phyloP scores from a whole-genome alignment of 345 rosid genomes.

The Luvunga scandens region DNA sequence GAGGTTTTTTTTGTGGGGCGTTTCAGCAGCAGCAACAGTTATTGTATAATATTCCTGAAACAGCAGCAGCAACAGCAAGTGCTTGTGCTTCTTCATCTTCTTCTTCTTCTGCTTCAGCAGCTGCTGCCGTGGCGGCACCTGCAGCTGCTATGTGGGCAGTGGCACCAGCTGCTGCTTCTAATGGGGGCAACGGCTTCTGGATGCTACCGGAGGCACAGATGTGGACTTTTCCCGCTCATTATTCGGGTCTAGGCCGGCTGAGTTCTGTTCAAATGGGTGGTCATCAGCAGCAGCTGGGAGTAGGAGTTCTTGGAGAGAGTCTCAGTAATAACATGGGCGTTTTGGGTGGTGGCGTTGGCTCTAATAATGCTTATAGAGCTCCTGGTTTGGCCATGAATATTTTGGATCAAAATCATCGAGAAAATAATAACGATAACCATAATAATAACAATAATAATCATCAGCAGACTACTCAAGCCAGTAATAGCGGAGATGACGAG shows the following conservation, averaged over 20 bases:
- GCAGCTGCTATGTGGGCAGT: conserved; percentile 17
- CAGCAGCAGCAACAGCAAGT: not conserved
- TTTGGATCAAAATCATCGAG: conserved; percentile 31
- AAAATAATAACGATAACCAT: not conserved
- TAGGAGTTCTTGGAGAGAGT: conserved; percentile 28
- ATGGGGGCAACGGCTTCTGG: conserved; percentile 1
- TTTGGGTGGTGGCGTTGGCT: conserved; percentile 14
- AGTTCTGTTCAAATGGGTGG: conserved; percentile 38
- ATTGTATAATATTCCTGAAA: conserved; percentile 18
- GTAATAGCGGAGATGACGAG: conserved; percentile 32
- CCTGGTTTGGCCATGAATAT: conserved; percentile 36
- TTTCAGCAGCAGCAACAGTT: conserved; percentile 31
- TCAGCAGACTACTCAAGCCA: conserved; percentile 14
- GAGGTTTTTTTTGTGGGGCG: not conserved
- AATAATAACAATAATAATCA: conserved; percentile 24
- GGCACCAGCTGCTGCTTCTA: not conserved
- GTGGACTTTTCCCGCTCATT: conserved; percentile 45
- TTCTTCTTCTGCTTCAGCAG: conserved; percentile 14
- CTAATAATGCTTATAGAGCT: conserved; percentile 18
- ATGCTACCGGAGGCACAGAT: conserved; percentile 27
- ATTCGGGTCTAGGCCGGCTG: conserved; percentile 23
- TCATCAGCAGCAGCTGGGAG: conserved; percentile 31
- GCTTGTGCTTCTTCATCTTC: conserved; percentile 24
- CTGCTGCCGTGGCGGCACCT: not conserved
- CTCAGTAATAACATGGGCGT: conserved; percentile 20